Evolutionary conservation across 2,329 filamentous ascomycete genomes (phyloP), one percentile per base, ranked within the genome.

Genomic region (Sporothrix variecibatus): DNA sequence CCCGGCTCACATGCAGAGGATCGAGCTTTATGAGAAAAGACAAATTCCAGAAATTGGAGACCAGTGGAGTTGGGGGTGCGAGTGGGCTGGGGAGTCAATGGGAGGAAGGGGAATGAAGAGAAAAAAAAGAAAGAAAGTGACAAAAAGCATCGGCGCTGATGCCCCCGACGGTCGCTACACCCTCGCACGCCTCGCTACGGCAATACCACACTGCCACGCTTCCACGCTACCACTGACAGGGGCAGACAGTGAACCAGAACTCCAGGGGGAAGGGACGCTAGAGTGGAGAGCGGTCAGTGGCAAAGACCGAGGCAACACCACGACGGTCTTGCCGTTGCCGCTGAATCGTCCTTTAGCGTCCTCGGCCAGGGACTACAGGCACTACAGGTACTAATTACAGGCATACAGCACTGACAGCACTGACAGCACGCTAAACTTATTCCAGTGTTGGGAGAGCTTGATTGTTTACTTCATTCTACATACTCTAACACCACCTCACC

Each of bases 1-100:
- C 56, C 15, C 28, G 60, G 31, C 40, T 67, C 28, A 70, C 49
- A 70, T 38, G 49, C 49, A 70, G 65, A 53, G 68, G 31, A 58
- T 40, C 20, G 17, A 58, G 68, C 49, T 71, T 69, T 58, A 58
- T 71, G 68, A 34, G 9, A 53, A n/a, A n/a, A 28, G 15, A n/a
- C n/a, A 26, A 56, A 5, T 15, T 6, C 43, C 12, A 49, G 56
- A 17, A 70, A 40, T 58, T 58, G 68, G 34, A 71, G 46, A 68
- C 60, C 60, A 43, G 60, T 43, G 60, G 34, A 26, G 31, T 62
- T 34, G 28, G 58, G 28, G 17, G 31, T 34, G 12, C 20, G 15
- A 38, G 58, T 31, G 56, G 53, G 56, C 26, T 60, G 56, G 28
- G 3, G 28, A 60, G 31, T 20, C 20, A 23, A 3, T 28, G 60